Percentiles rank a stretch among this genome's conserved stretches.
phyloP scores from a whole-genome alignment of 2,329 filamentous ascomycete species.

The Colletotrichum sp. region DNA sequence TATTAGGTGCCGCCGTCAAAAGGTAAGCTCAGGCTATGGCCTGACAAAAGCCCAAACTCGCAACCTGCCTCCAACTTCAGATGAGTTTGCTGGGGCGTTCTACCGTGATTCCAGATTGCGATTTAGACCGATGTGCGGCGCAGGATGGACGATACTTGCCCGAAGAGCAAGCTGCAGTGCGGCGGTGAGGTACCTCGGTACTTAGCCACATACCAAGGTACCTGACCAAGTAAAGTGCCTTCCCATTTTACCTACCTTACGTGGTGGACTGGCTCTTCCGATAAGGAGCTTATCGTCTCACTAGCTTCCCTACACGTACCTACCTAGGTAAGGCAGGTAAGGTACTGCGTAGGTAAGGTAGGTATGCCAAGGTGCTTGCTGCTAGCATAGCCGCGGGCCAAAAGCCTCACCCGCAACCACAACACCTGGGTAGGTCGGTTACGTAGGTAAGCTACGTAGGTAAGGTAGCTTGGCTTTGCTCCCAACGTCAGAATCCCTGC shows the following conservation, averaged over 20 bases:
- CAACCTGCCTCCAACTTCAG: not conserved
- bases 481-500: not conserved
- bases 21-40: slow-evolving; percentile 17
- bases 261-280: not conserved
- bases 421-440: not conserved
- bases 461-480: not conserved
- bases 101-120: slow-evolving; percentile 3
- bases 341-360: no score
- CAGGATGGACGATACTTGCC: not conserved
- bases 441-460: not conserved
- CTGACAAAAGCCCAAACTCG: slow-evolving; percentile 6
- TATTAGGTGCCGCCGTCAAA: not conserved
- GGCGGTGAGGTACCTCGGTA: not conserved
- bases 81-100: slow-evolving; percentile 6
- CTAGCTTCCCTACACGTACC: not conserved
- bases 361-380: not conserved
- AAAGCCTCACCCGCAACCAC: slow-evolving; percentile 4
- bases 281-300: slow-evolving; percentile 4
- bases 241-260: not conserved
- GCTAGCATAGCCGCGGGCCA: slow-evolving; percentile 1
- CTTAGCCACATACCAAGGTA: not conserved
- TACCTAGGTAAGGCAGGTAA: not conserved
- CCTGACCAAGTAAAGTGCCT: not conserved
- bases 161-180: not conserved
- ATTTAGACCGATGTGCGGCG: slow-evolving; percentile 1